Conservation (phyloP, 2,329 filamentous ascomycete species). For the Epicoccum nigrum region DNA sequence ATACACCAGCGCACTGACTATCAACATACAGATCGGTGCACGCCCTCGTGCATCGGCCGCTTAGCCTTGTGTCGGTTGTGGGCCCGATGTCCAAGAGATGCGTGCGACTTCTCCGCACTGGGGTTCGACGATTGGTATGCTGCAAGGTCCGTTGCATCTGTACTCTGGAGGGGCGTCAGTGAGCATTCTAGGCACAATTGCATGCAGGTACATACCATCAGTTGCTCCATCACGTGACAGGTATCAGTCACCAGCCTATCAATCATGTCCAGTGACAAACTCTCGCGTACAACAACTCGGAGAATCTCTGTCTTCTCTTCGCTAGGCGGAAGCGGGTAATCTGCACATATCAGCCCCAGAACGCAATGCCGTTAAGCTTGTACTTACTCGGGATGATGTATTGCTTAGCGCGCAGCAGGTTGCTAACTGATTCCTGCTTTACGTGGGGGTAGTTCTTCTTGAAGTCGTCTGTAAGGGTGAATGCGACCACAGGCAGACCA, state of each 20-base stretch:
- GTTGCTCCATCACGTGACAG: slow-evolving; percentile 63
- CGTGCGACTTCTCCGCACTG: slow-evolving; percentile 52
- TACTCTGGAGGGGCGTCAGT: slow-evolving; percentile 35
- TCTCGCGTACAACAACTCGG: slow-evolving; percentile 70
- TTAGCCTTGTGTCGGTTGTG: slow-evolving; percentile 54
- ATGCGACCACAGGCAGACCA: slow-evolving; percentile 72
- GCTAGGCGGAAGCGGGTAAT: slow-evolving; percentile 69
- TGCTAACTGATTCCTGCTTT: slow-evolving; percentile 68
- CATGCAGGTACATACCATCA: slow-evolving; percentile 52
- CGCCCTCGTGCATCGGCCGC: slow-evolving; percentile 54
- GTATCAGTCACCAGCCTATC: slow-evolving; percentile 68
- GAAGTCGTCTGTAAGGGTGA: slow-evolving; percentile 65
- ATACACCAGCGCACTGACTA: not conserved
- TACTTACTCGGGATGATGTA: slow-evolving; percentile 70
- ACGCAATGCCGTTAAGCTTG: slow-evolving; percentile 5
- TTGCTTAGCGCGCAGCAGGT: slow-evolving; percentile 68
- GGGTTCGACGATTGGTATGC: slow-evolving; percentile 52
- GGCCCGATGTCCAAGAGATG: slow-evolving; percentile 38
- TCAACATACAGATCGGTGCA: slow-evolving; percentile 58
- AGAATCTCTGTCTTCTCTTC: slow-evolving; percentile 69
- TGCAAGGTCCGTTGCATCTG: slow-evolving; percentile 59
- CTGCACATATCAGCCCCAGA: slow-evolving; percentile 35
- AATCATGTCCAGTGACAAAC: slow-evolving; percentile 70
- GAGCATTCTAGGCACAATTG: too few species aligned
- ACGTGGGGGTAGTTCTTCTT: slow-evolving; percentile 65